Base-by-base conservation (phyloP, 169 alveolate genomes). In the Plasmodium yoelii region DNA sequence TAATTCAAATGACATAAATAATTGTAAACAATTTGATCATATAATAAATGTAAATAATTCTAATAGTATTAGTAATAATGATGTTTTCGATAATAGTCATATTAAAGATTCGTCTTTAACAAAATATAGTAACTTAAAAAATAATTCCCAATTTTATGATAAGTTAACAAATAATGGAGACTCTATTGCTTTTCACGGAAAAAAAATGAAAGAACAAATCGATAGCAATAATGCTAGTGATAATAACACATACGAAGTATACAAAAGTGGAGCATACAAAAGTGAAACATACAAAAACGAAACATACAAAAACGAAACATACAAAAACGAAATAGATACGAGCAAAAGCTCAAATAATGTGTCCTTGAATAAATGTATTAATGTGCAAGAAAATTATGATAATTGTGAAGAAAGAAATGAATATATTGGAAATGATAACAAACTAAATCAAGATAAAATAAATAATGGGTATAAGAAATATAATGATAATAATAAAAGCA, bases 1-100 rank as follows among this genome's bases (percentile, higher is more conserved):
- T 22, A 63, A 57, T n/a, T 46, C 24, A 64, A 34, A 55, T 24
- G 68, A 77, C 13, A 77, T n/a, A 18, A 18, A n/a, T 49, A n/a
- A 47, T 24, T 15, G 9, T 2, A 69, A 55, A 12, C 18, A 42
- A 7, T 55, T 42, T 8, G 67, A 9, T 26, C 26, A n/a, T 71
- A 6, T 19, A 19, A 15, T 26, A 44, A 77, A 53, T 56, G 47
- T 57, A 42, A 60, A 69, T 56, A 51, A 64, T 19, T 8, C 65
- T 5, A 7, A 69, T 49, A 24, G 10, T n/a, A 7, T 51, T 6
- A 3, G 19, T 51, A 7, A 51, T 51, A 15, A 51, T 13, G 56
- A 47, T 47, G 0, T 47, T 47, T 47, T 13, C 56, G 26, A 22
- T 22, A 22, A 22, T 22, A 22, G 26, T 1, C 26, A 22, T 22